Base-by-base conservation (phyloP, 2,329 filamentous ascomycete genomes). In the Colletotrichum noveboracense region DNA sequence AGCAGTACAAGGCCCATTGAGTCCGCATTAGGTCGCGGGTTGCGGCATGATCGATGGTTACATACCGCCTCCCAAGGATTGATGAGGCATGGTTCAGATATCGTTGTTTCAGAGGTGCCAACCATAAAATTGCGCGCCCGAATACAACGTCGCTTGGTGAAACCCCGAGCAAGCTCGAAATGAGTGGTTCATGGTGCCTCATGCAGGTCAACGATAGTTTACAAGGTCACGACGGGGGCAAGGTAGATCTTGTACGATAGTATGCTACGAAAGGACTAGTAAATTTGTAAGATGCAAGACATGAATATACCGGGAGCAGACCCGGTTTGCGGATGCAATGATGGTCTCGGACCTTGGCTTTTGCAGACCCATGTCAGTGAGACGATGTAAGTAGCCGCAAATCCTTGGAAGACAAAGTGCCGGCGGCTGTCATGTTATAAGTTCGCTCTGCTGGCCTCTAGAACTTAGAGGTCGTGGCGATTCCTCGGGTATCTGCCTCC, bases 1-100 rank as follows among this genome's bases (percentile, higher is more conserved):
- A 73, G 21, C 55, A 32, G 36, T 26, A 48, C 56, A 58, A 34
- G 38, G 61, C 38, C 32, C 21, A 28, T 32, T 16, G n/a, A 60
- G 26, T 10, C 18, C 30, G 61, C 58, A 52, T 24, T 38, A 74
- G 26, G 18, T 26, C 21, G 24, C 65, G 70, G 74, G 64, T n/a
- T 16, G 70, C 64, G 24, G 64, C 70, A 76, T 76, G 58, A 74
- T 74, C 70, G 70, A 75, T 71, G 18, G 43, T 69, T 34, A 62
- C 70, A 62, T 48, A 48, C 52, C 38, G 55, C 62, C 70, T 18
- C 52, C 65, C 43, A 30, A 38, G 64, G 10, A 30, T 32, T 66
- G 58, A 65, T 58, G 32, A 55, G 38, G 38, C 36, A 58, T 55
- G 43, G 62, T 10, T 18, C 16, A 43, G 16, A 30, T 66, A n/a